Percentiles rank a stretch among this genome's conserved stretches.
These are phyloP conservation scores for Articulospora tetracladia DNA, from an alignment of 495 filamentous ascomycete genomes.

Conservation along the genomic window DNA sequence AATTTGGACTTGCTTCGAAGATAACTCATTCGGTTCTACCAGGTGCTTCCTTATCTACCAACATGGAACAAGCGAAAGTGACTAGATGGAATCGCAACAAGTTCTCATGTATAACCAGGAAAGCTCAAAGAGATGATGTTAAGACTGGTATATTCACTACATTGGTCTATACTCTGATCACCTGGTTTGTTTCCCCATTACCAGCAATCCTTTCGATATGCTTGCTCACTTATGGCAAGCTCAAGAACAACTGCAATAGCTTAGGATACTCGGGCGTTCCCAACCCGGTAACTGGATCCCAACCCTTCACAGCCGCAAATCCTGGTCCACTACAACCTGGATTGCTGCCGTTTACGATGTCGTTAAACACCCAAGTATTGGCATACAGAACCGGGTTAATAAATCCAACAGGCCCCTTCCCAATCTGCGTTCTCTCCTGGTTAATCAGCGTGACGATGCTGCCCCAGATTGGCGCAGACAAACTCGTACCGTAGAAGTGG, in stretches of 20 bases:
- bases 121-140: no score
- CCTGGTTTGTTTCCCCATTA: no score
- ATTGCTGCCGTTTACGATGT: constrained; percentile 45
- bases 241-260: constrained; percentile 27
- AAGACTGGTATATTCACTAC: no score
- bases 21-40: no score
- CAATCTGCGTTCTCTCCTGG: constrained; percentile 40
- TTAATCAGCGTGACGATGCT: constrained; percentile 45
- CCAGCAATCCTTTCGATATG: no score
- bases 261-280: constrained; percentile 50
- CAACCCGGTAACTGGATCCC: constrained; percentile 43
- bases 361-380: constrained; percentile 40
- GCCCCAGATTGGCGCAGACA: constrained; percentile 34
- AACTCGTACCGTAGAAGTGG: constrained; percentile 29
- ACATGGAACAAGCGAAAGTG: no score
- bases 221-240: not conserved
- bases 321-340: constrained; percentile 43
- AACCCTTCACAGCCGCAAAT: constrained; percentile 48
- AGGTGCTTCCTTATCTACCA: no score
- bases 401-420: constrained; percentile 50
- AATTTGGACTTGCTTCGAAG: no score
- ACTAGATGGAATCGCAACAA: no score
- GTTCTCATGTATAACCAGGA: no score
- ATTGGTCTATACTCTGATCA: no score
- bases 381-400: constrained; percentile 49